These are phyloP conservation scores for Lachnellula willkommii DNA, from an alignment of 2,329 filamentous ascomycete species.

Conservation along the genomic window DNA sequence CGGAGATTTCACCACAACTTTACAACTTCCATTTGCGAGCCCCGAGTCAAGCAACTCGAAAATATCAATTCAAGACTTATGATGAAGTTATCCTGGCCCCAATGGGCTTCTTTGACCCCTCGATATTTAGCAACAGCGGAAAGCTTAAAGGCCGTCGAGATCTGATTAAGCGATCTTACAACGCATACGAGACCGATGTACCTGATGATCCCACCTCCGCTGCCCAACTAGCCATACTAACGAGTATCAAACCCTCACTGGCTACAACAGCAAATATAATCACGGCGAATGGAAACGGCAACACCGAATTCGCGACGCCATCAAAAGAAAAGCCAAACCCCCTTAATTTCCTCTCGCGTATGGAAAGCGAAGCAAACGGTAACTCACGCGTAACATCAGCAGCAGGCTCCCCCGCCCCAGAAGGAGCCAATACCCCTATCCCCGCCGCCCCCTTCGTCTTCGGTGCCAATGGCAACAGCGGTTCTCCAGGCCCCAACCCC, in stretches of 20 bases:
- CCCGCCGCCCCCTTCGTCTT: slow-evolving; percentile 51
- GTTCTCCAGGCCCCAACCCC: slow-evolving; percentile 27
- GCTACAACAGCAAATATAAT: slow-evolving; percentile 38
- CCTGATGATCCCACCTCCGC: slow-evolving; percentile 85
- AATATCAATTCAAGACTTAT: slow-evolving; percentile 95
- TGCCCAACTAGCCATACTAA: slow-evolving; percentile 68
- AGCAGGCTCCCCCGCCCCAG: slow-evolving; percentile 81
- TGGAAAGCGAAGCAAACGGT: slow-evolving; percentile 54
- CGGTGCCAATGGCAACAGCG: slow-evolving; percentile 34
- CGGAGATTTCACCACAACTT: slow-evolving; percentile 80
- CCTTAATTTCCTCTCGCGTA: slow-evolving; percentile 64
- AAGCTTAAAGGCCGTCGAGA: slow-evolving; percentile 78
- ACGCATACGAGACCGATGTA: slow-evolving; percentile 81
- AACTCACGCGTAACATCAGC: slow-evolving; percentile 76
- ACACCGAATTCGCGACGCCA: slow-evolving; percentile 51
- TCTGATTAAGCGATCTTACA: slow-evolving; percentile 80
- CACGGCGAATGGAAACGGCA: slow-evolving; percentile 28
- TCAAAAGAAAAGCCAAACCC: slow-evolving; percentile 60
- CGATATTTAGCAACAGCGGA: slow-evolving; percentile 73
- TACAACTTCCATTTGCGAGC: slow-evolving; percentile 88
- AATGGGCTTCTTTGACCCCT: slow-evolving; percentile 88
- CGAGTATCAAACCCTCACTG: slow-evolving; percentile 56
- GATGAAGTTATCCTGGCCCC: slow-evolving; percentile 93
- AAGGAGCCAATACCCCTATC: slow-evolving; percentile 63
- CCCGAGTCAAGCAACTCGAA: slow-evolving; percentile 80